Evolutionary conservation across 306 rosid genomes (phyloP).

Genomic region (Prosopis cineraria): DNA sequence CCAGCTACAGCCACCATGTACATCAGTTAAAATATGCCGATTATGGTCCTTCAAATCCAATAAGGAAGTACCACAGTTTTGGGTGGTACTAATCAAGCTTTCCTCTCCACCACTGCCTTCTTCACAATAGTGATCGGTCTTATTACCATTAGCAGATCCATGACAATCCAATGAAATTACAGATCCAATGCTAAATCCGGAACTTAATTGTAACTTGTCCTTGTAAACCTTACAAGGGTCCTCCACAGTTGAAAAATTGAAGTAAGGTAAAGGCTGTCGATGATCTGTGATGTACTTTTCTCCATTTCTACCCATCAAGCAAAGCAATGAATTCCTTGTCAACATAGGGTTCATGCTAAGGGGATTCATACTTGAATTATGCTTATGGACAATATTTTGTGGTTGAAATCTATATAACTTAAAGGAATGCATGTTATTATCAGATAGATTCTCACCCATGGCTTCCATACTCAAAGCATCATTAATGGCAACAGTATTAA

Average conservation of each 20-base stretch:
- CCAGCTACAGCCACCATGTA: slow-evolving; percentile 91
- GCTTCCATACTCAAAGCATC: slow-evolving; percentile 41
- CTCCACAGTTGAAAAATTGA: slow-evolving; percentile 72
- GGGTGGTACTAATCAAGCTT: slow-evolving; percentile 42
- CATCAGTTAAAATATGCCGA: slow-evolving; percentile 37
- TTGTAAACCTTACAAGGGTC: slow-evolving; percentile 73
- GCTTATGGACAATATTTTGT: slow-evolving; percentile 42
- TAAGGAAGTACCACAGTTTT: slow-evolving; percentile 38
- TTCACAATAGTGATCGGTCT: slow-evolving; percentile 40
- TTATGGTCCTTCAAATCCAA: slow-evolving; percentile 39
- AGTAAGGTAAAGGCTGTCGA: slow-evolving; percentile 53
- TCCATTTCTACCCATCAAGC: slow-evolving; percentile 44
- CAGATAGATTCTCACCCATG: slow-evolving; percentile 43
- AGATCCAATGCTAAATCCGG: slow-evolving; percentile 33
- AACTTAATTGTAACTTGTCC: slow-evolving; percentile 44
- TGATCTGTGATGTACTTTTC: slow-evolving; percentile 39
- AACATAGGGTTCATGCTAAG: slow-evolving; percentile 80
- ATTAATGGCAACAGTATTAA: slow-evolving; percentile 28
- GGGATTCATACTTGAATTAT: slow-evolving; percentile 62
- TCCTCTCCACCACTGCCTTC: slow-evolving; percentile 37
- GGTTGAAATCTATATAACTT: slow-evolving; percentile 39
- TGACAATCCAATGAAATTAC: slow-evolving; percentile 38
- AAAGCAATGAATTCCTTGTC: slow-evolving; percentile 56
- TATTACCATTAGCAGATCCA: slow-evolving; percentile 38
- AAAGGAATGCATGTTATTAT: slow-evolving; percentile 38